Conservation (phyloP, 208 protist genomes). For the Acanthamoeba royreba region DNA sequence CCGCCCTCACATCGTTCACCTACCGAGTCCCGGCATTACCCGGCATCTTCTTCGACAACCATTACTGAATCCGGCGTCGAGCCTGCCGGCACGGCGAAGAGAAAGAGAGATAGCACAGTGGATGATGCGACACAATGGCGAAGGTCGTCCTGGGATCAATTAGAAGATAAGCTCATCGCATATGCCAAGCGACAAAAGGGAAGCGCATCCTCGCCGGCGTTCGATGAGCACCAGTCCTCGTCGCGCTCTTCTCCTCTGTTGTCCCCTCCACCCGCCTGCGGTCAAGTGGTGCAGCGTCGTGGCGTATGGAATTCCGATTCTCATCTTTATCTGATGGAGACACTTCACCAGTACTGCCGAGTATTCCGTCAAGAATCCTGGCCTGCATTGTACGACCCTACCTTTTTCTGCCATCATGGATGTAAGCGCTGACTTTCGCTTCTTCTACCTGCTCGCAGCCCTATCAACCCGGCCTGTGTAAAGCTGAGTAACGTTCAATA, state of each 20-base stretch:
- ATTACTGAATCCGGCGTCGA: too few species aligned
- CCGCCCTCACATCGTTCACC: too few species aligned
- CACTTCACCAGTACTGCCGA: not conserved
- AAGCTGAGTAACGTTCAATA: not conserved
- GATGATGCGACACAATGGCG: too few species aligned
- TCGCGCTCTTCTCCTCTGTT: too few species aligned
- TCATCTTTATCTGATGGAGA: not conserved
- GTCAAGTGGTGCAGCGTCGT: not conserved
- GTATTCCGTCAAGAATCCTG: not conserved
- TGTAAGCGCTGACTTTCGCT: not conserved
- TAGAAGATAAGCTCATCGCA: not conserved
- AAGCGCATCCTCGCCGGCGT: not conserved
- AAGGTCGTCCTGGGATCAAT: too few species aligned
- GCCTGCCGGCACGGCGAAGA: too few species aligned
- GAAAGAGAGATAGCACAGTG: too few species aligned
- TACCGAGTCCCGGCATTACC: too few species aligned
- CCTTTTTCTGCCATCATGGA: too few species aligned
- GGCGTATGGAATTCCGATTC: not conserved
- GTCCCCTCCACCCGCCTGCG: not conserved
- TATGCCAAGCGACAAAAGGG: not conserved
- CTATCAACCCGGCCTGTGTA: conserved; percentile 15
- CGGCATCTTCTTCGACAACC: too few species aligned
- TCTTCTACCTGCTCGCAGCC: not conserved
- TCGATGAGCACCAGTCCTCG: too few species aligned
- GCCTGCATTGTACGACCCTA: not conserved